Evolutionary conservation across 257 asterid genomes (phyloP), one percentile per base, ranked within the genome.

Genomic region (Primulina eburnea): DNA sequence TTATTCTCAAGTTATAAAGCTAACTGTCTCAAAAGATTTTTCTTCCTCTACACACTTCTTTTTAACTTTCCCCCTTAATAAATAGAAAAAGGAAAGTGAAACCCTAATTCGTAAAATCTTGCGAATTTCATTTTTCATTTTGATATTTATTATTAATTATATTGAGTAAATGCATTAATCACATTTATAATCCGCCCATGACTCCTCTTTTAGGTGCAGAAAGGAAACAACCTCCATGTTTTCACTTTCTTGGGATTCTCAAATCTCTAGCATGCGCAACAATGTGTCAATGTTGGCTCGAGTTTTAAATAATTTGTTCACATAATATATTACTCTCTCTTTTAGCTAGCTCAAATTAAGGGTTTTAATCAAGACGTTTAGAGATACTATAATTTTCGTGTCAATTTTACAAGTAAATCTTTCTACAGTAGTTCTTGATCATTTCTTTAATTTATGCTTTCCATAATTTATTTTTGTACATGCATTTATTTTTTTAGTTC

Each of bases 161-260:
- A 50, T 50, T 17, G 21, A 47, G 7, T 50, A 50, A 50, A 16
- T 1, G 57, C 8, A 50, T 4, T 50, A 50, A 5, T 14, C 0
- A 50, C 20, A 50, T 50, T 14, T 14, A 50, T 14, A 43, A 43
- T 43, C 53, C 53, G 4, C 18, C 6, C 17, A 38, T 9, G 9
- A 38, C n/a, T 11, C 55, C 18, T 43, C 55, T 12, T 43, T 43
- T 40, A 43, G 55, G n/a, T 43, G 55, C 55, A 43, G n/a, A 43
- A 14, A 16, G 20, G 57, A 50, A 16, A 6, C 20, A 50, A 17
- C 77, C 83, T 74, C 62, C 72, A 64, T 73, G 73, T 78, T 68
- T 24, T 68, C 81, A 75, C 84, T 85, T 84, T 89, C 90, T 86
- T 77, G 96, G 88, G 78, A 83, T 73, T 67, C 85, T 77, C 84